Conservation (phyloP, 2,329 filamentous ascomycete genomes). For the Curvularia eragrostidis region DNA sequence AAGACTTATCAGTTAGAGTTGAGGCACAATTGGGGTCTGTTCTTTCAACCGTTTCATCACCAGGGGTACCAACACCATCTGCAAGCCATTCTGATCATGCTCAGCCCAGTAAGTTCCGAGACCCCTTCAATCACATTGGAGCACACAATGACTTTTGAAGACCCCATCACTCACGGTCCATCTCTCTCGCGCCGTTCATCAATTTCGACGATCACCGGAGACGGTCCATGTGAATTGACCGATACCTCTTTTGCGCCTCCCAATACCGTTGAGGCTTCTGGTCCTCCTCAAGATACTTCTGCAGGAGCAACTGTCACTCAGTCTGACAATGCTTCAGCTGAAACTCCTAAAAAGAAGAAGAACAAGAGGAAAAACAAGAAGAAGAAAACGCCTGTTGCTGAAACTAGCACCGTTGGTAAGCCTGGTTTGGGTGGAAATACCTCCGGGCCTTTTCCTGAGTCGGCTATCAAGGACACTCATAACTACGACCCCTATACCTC, state of each 20-base stretch:
- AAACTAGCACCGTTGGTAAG: neutral
- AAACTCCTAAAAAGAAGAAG: constrained; percentile 25
- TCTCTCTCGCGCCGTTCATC: constrained; percentile 8
- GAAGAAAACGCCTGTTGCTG: constrained; percentile 41
- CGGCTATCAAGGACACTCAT: neutral
- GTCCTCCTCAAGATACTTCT: neutral
- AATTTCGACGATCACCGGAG: constrained; percentile 12
- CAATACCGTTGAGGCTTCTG: neutral
- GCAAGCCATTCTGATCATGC: neutral
- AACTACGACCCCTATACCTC: constrained; percentile 16
- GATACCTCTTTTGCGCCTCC: constrained; percentile 2
- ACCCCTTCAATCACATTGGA: neutral
- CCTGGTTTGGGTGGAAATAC: neutral
- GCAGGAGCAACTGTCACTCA: neutral
- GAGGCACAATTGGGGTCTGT: constrained; percentile 14
- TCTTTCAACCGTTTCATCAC: neutral
- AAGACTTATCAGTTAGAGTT: constrained; percentile 1
- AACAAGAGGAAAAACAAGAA: constrained; percentile 51
- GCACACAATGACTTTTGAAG: neutral
- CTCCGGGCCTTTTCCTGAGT: neutral
- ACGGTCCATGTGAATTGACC: neutral
- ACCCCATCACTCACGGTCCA: neutral
- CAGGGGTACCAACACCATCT: neutral
- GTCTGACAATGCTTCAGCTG: neutral
- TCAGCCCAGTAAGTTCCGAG: constrained; percentile 7